Evolutionary conservation across 202 grass and related monocot genomes (phyloP).

Genomic region (Hordeum pubiflorum): DNA sequence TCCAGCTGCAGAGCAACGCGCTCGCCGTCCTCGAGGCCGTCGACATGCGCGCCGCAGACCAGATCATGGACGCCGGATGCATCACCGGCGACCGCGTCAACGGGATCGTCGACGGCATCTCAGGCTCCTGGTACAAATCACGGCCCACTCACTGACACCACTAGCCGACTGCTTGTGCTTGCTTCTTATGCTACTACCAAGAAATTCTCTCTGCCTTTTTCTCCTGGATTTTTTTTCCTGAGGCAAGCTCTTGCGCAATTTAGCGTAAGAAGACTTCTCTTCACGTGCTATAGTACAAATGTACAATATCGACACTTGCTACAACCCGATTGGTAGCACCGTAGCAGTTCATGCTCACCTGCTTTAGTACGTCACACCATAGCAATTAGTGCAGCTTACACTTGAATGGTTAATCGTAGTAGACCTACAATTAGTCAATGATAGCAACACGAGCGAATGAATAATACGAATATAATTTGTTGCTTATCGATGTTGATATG

Average conservation of each 20-base stretch:
- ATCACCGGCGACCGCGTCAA: slow-evolving; percentile 81
- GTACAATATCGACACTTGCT: background rate
- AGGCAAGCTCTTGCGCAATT: background rate
- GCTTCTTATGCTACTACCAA: background rate
- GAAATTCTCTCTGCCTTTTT: background rate
- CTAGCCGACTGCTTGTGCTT: background rate
- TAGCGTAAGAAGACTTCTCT: background rate
- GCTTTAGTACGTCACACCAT: background rate
- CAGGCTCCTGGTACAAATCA: slow-evolving; percentile 54
- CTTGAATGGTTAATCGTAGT: background rate
- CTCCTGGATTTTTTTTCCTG: background rate
- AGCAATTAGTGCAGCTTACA: background rate
- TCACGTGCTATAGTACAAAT: background rate
- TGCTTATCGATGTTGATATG: background rate
- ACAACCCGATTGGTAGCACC: background rate
- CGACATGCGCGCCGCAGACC: slow-evolving; percentile 44
- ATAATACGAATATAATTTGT: background rate
- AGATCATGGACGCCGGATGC: slow-evolving; percentile 61
- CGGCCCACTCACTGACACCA: background rate
- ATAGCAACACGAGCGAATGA: background rate
- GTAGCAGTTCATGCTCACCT: background rate
- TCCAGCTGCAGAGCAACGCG: slow-evolving; percentile 95
- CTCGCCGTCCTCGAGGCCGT: slow-evolving; percentile 70
- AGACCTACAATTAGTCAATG: background rate
- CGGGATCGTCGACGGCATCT: slow-evolving; percentile 79